Base-by-base conservation (phyloP, 23 red algal species). In the Rhodosorus marinus region DNA sequence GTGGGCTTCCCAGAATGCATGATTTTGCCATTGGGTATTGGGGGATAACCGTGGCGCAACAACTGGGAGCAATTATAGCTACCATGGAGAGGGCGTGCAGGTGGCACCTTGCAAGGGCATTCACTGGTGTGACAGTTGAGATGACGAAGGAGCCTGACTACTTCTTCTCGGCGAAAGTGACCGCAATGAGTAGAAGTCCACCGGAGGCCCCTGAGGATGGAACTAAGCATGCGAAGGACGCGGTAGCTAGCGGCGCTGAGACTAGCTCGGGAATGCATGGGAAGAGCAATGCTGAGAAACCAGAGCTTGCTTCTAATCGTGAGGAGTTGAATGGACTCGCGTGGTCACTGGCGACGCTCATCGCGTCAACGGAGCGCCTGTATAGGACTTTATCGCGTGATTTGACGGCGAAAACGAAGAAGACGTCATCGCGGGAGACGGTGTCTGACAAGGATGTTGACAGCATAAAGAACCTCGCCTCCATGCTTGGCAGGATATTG, bases 281-380 rank as follows among this genome's bases (percentile, higher is more conserved):
- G 4, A 58, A 66, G 52, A 53, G 48, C 47, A 52, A 77, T 17
- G 46, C 49, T 2, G 60, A 52, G 33, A 64, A 65, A 53, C 26
- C 51, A 0, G 59, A 64, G 11, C 17, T 15, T 0, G 72, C 47
- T 4, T 22, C 47, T 3, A 26, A 26, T 26, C 47, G 47, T 26
- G 47, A 24, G 5, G 54, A 70, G 34, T 56, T 81, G 22, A 59
- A 58, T 20, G 75, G 75, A 7, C 11, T 59, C 33, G 59, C 62
- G 14, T 81, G 75, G 75, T 32, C 52, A 24, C 40, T 81, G 6
- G 75, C 62, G 9, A 81, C 75, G 15, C 68, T 62, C 60, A 66
- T 49, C 3, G 75, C 72, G 28, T 35, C 75, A 11, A 64, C 26
- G 24, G 61, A 81, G 47, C 47, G 52, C 35, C 40, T 81, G 26